phyloP scores from a whole-genome alignment of 805 yeast genomes.

The Saccharomyces eubayanus region DNA sequence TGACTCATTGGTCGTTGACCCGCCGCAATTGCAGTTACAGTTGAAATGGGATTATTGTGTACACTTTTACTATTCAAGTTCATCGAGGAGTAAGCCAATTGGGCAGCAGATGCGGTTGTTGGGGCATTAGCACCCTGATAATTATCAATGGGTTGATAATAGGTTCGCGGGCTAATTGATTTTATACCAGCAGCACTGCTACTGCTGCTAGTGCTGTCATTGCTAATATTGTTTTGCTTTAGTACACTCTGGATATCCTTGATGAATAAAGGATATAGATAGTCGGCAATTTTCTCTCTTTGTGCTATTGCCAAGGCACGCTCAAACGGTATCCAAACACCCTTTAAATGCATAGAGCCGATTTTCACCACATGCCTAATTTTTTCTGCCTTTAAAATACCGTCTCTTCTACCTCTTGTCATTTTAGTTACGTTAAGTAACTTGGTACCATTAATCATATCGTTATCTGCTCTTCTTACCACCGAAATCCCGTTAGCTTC shows the following conservation, averaged over 20 bases:
- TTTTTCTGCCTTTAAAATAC: slow-evolving; percentile 69
- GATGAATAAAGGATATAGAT: slow-evolving; percentile 61
- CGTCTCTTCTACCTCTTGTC: slow-evolving; percentile 84
- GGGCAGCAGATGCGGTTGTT: neutral
- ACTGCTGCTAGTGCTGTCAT: neutral
- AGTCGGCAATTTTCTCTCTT: slow-evolving; percentile 63
- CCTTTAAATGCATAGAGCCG: slow-evolving; percentile 82
- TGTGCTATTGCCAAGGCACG: slow-evolving; percentile 76
- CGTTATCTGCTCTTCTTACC: slow-evolving; percentile 75
- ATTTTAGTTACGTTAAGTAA: slow-evolving; percentile 74
- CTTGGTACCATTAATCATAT: slow-evolving; percentile 82
- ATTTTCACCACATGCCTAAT: slow-evolving; percentile 74
- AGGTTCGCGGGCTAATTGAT: neutral
- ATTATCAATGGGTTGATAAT: neutral
- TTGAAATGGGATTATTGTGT: neutral
- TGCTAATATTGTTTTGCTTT: slow-evolving; percentile 20
- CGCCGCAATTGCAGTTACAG: neutral
- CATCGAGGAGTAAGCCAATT: neutral
- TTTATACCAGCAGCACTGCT: slow-evolving; percentile 1
- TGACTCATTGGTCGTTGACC: neutral
- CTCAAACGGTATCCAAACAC: slow-evolving; percentile 86
- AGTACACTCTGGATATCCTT: slow-evolving; percentile 54
- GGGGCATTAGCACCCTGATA: neutral
- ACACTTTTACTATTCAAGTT: neutral
- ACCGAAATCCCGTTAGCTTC: slow-evolving; percentile 76